Evolutionary conservation across 2,329 filamentous ascomycete genomes (phyloP).

Genomic region (Fusarium humuli): DNA sequence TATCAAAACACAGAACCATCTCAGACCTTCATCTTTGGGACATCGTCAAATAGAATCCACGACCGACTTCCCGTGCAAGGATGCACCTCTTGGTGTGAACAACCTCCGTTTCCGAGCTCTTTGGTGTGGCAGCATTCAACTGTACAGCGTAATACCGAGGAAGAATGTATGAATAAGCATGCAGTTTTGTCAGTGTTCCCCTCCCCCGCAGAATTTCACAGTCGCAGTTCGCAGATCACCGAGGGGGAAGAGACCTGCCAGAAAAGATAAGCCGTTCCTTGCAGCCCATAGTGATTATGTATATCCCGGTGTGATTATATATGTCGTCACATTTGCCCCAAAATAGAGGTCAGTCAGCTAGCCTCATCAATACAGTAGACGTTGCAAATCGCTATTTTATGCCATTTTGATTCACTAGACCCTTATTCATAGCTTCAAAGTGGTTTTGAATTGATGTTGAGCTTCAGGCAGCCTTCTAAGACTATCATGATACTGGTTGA

Average conservation of each 20-base stretch:
- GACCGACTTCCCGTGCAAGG: slow-evolving; percentile 36
- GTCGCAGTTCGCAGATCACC: not conserved
- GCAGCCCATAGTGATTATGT: slow-evolving; percentile 22
- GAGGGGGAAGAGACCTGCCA: slow-evolving; percentile 15
- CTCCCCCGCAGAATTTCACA: slow-evolving; percentile 29
- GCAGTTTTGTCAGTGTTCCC: slow-evolving; percentile 15
- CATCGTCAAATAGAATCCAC: slow-evolving; percentile 35
- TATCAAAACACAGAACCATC: not conserved
- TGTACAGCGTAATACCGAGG: not conserved
- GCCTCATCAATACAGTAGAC: not conserved
- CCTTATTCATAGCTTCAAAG: not conserved
- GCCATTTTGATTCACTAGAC: not conserved
- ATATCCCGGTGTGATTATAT: slow-evolving; percentile 31
- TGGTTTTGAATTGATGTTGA: not conserved
- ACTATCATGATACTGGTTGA: not conserved
- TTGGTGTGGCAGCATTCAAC: slow-evolving; percentile 30
- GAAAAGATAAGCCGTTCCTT: slow-evolving; percentile 38
- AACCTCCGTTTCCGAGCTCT: slow-evolving; percentile 16
- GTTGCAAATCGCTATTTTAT: not conserved
- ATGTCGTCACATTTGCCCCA: slow-evolving; percentile 30
- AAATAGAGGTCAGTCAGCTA: slow-evolving; percentile 23
- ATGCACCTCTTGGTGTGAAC: slow-evolving; percentile 29
- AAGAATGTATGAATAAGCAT: slow-evolving; percentile 1
- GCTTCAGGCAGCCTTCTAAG: not conserved
- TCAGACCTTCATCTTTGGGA: slow-evolving; percentile 11